Conservation (phyloP, 2,329 filamentous ascomycete species). For the Pseudopyrenochaeta lycopersici region DNA sequence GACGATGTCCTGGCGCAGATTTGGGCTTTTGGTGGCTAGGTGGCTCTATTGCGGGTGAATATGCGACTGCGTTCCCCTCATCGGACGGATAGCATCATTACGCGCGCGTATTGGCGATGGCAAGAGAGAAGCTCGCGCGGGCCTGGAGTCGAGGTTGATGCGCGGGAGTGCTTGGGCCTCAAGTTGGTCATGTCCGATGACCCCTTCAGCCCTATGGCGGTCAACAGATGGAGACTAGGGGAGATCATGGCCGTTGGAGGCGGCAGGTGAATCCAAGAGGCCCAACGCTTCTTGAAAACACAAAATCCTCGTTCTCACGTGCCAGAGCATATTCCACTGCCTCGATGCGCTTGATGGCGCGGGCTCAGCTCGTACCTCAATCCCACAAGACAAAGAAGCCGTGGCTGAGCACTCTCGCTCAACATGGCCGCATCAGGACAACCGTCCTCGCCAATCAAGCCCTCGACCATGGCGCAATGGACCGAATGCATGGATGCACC, state of each 20-base stretch:
- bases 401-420: background rate
- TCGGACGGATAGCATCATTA: slow-evolving; percentile 3
- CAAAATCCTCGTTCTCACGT: too few species aligned
- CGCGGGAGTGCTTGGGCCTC: slow-evolving; percentile 5
- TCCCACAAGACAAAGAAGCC: too few species aligned
- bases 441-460: background rate
- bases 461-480: background rate
- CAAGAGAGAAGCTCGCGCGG: background rate
- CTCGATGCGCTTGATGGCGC: too few species aligned
- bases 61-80: slow-evolving; percentile 10
- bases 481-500: background rate
- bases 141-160: slow-evolving; percentile 8
- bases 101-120: background rate
- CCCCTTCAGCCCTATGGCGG: slow-evolving; percentile 23
- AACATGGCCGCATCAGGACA: slow-evolving; percentile 2
- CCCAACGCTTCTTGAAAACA: too few species aligned
- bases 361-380: too few species aligned
- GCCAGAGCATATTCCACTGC: too few species aligned
- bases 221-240: slow-evolving; percentile 10
- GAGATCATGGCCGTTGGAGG: too few species aligned
- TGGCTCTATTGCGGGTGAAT: background rate
- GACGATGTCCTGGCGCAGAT: background rate
- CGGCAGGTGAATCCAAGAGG: too few species aligned
- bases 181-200: background rate
- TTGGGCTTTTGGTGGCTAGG: background rate